These are phyloP conservation scores for Hibiscus syriacus DNA, from an alignment of 345 rosid genomes.

Conservation along the genomic window DNA sequence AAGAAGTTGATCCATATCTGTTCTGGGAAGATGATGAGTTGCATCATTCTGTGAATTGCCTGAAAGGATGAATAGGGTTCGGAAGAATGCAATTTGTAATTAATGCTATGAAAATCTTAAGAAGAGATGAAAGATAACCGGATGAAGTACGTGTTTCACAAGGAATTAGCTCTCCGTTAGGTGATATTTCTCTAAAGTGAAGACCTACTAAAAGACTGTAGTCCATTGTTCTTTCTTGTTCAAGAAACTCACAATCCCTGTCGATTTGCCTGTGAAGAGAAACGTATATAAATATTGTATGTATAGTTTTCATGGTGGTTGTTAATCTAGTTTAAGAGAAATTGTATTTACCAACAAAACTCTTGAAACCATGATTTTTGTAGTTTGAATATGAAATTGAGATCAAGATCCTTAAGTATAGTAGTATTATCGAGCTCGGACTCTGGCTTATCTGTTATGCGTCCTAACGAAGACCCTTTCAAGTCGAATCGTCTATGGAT, in stretches of 20 bases:
- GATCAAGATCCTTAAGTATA: conserved; percentile 81
- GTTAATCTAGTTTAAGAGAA: not conserved
- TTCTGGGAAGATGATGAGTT: conserved; percentile 25
- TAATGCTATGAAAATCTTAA: not conserved
- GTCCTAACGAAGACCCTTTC: conserved; percentile 94
- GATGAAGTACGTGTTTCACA: conserved; percentile 39
- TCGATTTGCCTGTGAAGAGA: conserved; percentile 65
- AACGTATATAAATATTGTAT: not conserved
- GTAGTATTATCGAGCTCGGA: conserved; percentile 73
- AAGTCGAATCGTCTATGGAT: conserved; percentile 83
- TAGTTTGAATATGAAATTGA: conserved; percentile 72
- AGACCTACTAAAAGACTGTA: conserved; percentile 91
- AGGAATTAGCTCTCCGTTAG: conserved; percentile 64
- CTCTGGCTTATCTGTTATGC: conserved; percentile 74
- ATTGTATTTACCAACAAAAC: conserved; percentile 43
- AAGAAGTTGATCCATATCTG: conserved; percentile 28
- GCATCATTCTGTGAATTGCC: conserved; percentile 29
- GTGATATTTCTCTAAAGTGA: conserved; percentile 69
- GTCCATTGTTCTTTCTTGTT: conserved; percentile 95
- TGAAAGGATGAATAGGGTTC: not conserved
- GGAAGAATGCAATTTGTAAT: not conserved
- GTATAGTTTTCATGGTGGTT: not conserved
- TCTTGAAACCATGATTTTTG: conserved; percentile 88
- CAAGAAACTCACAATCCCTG: conserved; percentile 86
- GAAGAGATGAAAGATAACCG: conserved; percentile 22